Percentiles rank a stretch among this genome's conserved stretches.
Evolutionary conservation across 2,329 filamentous ascomycete species (phyloP).

Genomic region (Xylariomycetidae sp.): DNA sequence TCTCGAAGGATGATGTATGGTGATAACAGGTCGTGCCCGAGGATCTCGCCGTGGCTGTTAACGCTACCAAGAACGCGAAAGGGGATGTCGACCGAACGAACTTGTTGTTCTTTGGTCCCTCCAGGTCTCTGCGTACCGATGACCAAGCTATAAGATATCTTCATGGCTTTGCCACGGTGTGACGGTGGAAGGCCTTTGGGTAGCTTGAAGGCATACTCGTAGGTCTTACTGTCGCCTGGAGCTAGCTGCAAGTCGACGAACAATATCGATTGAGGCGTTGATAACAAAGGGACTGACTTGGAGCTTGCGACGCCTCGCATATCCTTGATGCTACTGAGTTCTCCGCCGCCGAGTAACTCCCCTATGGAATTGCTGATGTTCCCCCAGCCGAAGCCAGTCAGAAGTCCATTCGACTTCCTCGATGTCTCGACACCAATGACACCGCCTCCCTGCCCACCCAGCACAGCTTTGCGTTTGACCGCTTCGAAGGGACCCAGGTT

Average conservation of each 20-base stretch:
- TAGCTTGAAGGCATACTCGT: conserved; percentile 78
- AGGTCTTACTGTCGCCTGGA: conserved; percentile 83
- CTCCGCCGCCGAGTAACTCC: conserved; percentile 77
- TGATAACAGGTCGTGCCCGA: conserved; percentile 90
- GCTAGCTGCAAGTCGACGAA: conserved; percentile 88
- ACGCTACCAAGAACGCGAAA: conserved; percentile 93
- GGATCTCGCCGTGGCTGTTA: conserved; percentile 77
- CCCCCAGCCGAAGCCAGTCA: conserved; percentile 82
- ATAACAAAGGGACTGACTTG: conserved; percentile 84
- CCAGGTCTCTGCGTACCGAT: conserved; percentile 87
- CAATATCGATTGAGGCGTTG: conserved; percentile 88
- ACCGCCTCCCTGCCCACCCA: conserved; percentile 80
- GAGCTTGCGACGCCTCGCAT: conserved; percentile 86
- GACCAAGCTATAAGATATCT: conserved; percentile 84
- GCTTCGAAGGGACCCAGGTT: conserved; percentile 89
- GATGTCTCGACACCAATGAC: conserved; percentile 72
- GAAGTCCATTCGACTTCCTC: conserved; percentile 71
- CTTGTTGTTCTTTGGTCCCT: conserved; percentile 69
- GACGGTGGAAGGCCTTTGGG: conserved; percentile 86
- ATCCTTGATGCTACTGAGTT: conserved; percentile 89
- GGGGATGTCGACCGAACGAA: conserved; percentile 86
- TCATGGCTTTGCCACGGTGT: conserved; percentile 87
- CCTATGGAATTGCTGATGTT: conserved; percentile 82
- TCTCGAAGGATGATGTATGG: conserved; percentile 88
- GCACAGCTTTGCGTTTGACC: conserved; percentile 88